Evolutionary conservation across 176 grass and related monocot genomes (phyloP), one percentile per base, ranked within the genome.

Genomic region (Oryza glaberrima): DNA sequence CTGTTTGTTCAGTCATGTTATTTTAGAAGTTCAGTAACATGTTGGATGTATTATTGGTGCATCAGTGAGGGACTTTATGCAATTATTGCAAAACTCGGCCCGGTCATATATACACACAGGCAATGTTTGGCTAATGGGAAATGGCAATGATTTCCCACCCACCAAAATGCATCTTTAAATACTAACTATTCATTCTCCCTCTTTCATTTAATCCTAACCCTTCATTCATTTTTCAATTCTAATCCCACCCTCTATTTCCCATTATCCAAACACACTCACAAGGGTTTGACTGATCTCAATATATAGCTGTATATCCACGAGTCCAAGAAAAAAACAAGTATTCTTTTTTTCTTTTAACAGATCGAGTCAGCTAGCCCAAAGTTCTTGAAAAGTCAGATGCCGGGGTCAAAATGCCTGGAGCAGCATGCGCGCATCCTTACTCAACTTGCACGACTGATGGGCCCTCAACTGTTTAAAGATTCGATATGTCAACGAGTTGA

Each of bases 401-500:
- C 84, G 79, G 16, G 80, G 75, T 82, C 63, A 51, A 19, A 64
- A 74, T 41, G 54, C 28, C 40, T 48, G 51, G 64, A 71, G 34
- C 28, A 13, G 19, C 58, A 63, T 69, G 69, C 81, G 52, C 60
- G n/a, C 49, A 70, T 77, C 52, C 69, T 67, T 56, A 64, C 49
- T 75, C 84, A 79, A 87, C 48, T 80, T 80, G 88, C 84, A 80
- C 30, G 80, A 32, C 63, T 52, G 84, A 90, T 69, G 69, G 47
- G n/a, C 4, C 23, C 61, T 70, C 60, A 63, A 78, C 47, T 43
- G 69, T 52, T 65, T 41, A 69, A 65, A 87, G 58, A 79, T 1
- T 13, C 23, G 48, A 75, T 44, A 23, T 36, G 88, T 86, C 74
- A 90, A 83, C 26, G 13, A n/a, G 26, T 82, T 78, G 11, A 15